Base-by-base conservation (phyloP, 352 stramenopile species). In the Pythium vanterpoolii region DNA sequence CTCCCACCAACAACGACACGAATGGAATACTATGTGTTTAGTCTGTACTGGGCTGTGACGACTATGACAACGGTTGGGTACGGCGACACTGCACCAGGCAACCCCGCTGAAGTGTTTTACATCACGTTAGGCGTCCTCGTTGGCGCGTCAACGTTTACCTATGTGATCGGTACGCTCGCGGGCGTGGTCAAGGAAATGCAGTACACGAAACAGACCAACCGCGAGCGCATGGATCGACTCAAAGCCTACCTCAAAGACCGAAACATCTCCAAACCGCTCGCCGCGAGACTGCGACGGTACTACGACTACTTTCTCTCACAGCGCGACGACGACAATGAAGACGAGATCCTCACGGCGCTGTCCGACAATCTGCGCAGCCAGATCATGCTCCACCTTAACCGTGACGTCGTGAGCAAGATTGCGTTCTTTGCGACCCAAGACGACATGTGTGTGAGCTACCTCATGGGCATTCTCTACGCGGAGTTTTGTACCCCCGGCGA, bases 51-150 rank as follows among this genome's bases (percentile, higher is more conserved):
- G 84, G 71, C 84, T 2, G 60, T 84, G 24, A 89, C 81, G 16
- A 94, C 83, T 1, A 88, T 94, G 74, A 91, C 84, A 18, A 94
- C 84, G 0, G 76, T 87, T 23, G 84, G 84, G 0, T 94, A 92
- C 47, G 84, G 84, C 4, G 84, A 94, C 53, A 74, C 77, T 2
- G 62, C 76, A n/a, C 78, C 80, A 0, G 56, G 71, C 3, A 94
- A 83, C 24, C 65, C 80, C 3, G 59, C 57, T 10, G 83, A 94
- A 48, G 73, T 90, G 26, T 62, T 59, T 4, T 90, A 77, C 44
- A 71, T 89, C 11, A 76, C 66, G 2, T 8, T 77, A 10, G 80
- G 78, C 6, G 75, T 89, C 21, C 42, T 90, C 10, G 61, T 90
- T 4, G 83, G 79, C 0, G 79, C 77, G 0, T 87, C 78, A 23